Evolutionary conservation across 2,329 filamentous ascomycete species (phyloP).

Genomic region (Arachnopeziza araneosa): DNA sequence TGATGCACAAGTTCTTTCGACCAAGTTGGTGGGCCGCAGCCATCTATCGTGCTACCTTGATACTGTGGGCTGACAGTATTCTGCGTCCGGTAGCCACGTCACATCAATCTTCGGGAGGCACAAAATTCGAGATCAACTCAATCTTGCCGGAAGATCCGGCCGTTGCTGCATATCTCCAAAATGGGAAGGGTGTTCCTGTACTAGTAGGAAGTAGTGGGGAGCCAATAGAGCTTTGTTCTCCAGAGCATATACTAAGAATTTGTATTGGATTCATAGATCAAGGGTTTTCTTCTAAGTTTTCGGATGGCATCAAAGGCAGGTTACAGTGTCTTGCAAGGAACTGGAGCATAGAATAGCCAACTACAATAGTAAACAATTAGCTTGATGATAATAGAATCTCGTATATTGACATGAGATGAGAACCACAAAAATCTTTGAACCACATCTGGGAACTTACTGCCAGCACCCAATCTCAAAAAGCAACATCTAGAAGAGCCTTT

Average conservation of each 20-base stretch:
- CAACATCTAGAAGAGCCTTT: neutral
- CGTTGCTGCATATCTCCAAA: constrained; percentile 46
- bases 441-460: neutral
- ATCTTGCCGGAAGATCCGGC: constrained; percentile 45
- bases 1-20: constrained; percentile 53
- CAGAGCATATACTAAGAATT: neutral
- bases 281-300: neutral
- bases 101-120: constrained; percentile 30
- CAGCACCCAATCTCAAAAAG: neutral
- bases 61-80: constrained; percentile 58
- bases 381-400: neutral
- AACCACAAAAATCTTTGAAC: neutral
- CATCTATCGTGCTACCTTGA: constrained; percentile 60
- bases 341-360: neutral
- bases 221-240: neutral
- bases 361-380: neutral
- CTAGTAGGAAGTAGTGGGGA: constrained; percentile 28
- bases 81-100: neutral
- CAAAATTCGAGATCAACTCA: constrained; percentile 45
- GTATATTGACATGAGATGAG: neutral
- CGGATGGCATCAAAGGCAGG: neutral
- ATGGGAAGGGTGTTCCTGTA: constrained; percentile 46
- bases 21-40: constrained; percentile 69
- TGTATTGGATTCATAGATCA: neutral
- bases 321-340: neutral